phyloP scores from a whole-genome alignment of 108 stramenopile species.

The Aurantiochytrium sp. region DNA sequence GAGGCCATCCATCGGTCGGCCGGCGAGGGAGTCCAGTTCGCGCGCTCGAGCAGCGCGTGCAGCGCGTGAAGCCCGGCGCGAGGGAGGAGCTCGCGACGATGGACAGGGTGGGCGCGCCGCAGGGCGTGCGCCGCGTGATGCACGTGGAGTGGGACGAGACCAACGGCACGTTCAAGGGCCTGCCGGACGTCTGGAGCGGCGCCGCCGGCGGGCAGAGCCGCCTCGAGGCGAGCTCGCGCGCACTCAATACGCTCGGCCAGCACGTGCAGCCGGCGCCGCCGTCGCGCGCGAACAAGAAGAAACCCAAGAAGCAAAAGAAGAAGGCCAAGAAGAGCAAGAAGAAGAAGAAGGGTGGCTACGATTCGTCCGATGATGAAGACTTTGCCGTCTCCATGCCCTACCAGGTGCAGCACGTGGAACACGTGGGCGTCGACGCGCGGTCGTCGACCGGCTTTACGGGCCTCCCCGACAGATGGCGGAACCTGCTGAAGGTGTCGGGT shows the following conservation, averaged over 20 bases:
- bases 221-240: background rate
- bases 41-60: too few species aligned
- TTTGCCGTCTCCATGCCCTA: constrained; percentile 29
- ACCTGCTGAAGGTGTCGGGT: constrained; percentile 49
- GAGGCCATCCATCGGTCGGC: too few species aligned
- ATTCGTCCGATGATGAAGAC: background rate
- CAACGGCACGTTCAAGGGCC: constrained; percentile 24
- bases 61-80: too few species aligned
- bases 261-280: background rate
- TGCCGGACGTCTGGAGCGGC: constrained; percentile 24
- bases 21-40: too few species aligned
- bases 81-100: background rate
- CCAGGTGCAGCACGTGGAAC: constrained; percentile 47
- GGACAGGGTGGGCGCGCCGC: background rate
- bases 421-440: constrained; percentile 36
- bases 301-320: background rate
- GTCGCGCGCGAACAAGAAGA: background rate
- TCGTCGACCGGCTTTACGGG: constrained; percentile 39
- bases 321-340: background rate
- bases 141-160: constrained; percentile 6
- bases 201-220: background rate
- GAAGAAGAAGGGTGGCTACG: background rate
- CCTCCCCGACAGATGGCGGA: constrained; percentile 44
- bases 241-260: background rate
- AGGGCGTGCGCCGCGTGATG: background rate